phyloP scores from a whole-genome alignment of 768 basidiomycete genomes.

The Suillus variegatus region DNA sequence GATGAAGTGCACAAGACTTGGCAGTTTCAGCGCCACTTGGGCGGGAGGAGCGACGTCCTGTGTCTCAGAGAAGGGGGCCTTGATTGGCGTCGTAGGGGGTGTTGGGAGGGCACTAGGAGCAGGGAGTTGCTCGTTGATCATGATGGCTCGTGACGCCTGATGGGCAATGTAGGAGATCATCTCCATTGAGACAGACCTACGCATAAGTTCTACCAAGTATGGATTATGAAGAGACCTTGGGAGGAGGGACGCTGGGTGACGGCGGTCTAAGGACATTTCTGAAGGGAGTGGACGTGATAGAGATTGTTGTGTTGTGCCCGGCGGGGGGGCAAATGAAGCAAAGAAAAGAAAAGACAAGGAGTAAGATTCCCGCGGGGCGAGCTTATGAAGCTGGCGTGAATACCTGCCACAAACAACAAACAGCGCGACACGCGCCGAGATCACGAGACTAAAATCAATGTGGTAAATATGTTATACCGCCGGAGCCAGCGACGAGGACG shows the following conservation, averaged over 20 bases:
- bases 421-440: conserved; percentile 25
- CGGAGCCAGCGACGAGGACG: not conserved
- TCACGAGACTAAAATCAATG: conserved; percentile 33
- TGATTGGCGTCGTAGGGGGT: conserved; percentile 68
- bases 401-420: conserved; percentile 13
- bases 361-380: not conserved
- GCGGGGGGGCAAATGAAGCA: conserved; percentile 21
- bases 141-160: conserved; percentile 75
- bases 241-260: conserved; percentile 82
- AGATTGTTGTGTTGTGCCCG: conserved; percentile 23
- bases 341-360: conserved; percentile 9
- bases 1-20: conserved; percentile 85
- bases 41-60: conserved; percentile 26
- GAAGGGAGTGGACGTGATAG: conserved; percentile 36
- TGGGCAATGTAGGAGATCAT: conserved; percentile 88
- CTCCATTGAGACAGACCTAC: conserved; percentile 73
- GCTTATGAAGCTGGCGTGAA: conserved; percentile 13
- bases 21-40: conserved; percentile 35
- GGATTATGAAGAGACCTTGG: conserved; percentile 78
- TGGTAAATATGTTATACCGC: not conserved
- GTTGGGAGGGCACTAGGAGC: conserved; percentile 50
- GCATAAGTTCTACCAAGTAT: conserved; percentile 76
- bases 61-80: conserved; percentile 37
- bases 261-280: conserved; percentile 39
- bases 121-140: conserved; percentile 51